A percentile compares a stretch with the other conserved stretches of the same genome.
These are phyloP conservation scores for Neurospora sp. DNA, from an alignment of 495 filamentous ascomycete species.

Conservation along the genomic window DNA sequence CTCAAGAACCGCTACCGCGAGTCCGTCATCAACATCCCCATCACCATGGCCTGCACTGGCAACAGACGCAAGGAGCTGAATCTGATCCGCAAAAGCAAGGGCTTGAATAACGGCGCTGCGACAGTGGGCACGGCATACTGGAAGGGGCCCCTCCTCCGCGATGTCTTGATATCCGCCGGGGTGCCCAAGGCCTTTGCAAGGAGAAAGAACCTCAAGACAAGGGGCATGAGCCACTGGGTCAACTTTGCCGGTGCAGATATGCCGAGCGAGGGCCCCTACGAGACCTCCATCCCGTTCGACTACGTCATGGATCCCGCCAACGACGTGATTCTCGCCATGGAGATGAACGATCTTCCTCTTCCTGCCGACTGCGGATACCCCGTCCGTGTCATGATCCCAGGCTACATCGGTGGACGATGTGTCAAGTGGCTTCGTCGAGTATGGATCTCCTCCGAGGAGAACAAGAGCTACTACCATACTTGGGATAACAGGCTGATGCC, in stretches of 20 bases:
- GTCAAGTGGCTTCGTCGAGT: slow-evolving; percentile 12
- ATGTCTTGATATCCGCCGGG: slow-evolving; percentile 3
- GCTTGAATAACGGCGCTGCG: slow-evolving; percentile 9
- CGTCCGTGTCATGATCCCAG: slow-evolving; percentile 8
- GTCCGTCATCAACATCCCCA: slow-evolving; percentile 12
- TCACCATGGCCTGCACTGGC: slow-evolving; percentile 9
- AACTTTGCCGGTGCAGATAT: slow-evolving; percentile 10
- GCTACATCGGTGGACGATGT: slow-evolving; percentile 6
- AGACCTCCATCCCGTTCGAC: slow-evolving; percentile 6
- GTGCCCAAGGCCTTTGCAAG: neutral
- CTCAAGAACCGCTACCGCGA: slow-evolving; percentile 3
- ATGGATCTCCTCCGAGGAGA: slow-evolving; percentile 4
- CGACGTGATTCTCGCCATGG: slow-evolving; percentile 7
- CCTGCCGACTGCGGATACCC: slow-evolving; percentile 13
- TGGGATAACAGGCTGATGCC: slow-evolving; percentile 10
- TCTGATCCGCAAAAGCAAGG: slow-evolving; percentile 9
- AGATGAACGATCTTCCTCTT: slow-evolving; percentile 13
- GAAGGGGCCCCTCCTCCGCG: slow-evolving; percentile 6
- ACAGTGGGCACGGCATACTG: slow-evolving; percentile 9
- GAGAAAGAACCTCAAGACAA: neutral
- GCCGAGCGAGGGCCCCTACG: slow-evolving; percentile 4
- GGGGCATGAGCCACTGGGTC: neutral
- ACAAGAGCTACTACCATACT: slow-evolving; percentile 7
- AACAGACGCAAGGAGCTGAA: slow-evolving; percentile 13
- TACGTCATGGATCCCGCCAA: slow-evolving; percentile 1